phyloP scores from a whole-genome alignment of 75 land plant species.

The Picea sitchensis region DNA sequence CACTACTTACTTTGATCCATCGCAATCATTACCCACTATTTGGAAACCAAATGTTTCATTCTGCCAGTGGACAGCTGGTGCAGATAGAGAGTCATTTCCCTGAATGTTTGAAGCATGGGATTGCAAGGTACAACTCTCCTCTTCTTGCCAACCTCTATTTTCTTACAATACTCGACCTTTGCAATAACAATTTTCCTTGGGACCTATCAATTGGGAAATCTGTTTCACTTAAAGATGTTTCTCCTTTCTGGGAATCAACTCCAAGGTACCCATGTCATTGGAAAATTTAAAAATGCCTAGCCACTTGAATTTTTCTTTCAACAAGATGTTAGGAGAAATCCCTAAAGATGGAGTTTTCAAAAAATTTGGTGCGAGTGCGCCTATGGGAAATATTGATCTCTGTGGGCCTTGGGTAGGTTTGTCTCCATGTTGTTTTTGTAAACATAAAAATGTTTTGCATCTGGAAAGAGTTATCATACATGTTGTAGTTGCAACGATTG shows the following conservation, averaged over 20 bases:
- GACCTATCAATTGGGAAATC: neutral
- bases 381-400: no score
- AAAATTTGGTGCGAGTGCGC: no score
- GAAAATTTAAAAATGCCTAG: no score
- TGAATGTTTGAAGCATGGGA: constrained; percentile 7
- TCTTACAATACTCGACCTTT: constrained; percentile 10
- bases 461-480: no score
- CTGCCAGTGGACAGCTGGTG: neutral
- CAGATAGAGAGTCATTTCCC: neutral
- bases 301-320: no score
- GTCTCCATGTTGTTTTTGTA: no score
- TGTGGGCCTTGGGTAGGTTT: no score
- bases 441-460: no score
- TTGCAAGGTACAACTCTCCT: constrained; percentile 12
- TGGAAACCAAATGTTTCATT: neutral
- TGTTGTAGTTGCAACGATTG: no score
- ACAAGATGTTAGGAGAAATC: no score
- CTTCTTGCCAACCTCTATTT: neutral
- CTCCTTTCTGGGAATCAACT: constrained; percentile 19
- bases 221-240: neutral
- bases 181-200: constrained; percentile 14
- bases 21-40: no score
- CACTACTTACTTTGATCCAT: neutral
- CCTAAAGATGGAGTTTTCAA: no score
- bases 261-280: neutral